Evolutionary conservation across 345 rosid species (phyloP).

Genomic region (Kernera saxatilis): DNA sequence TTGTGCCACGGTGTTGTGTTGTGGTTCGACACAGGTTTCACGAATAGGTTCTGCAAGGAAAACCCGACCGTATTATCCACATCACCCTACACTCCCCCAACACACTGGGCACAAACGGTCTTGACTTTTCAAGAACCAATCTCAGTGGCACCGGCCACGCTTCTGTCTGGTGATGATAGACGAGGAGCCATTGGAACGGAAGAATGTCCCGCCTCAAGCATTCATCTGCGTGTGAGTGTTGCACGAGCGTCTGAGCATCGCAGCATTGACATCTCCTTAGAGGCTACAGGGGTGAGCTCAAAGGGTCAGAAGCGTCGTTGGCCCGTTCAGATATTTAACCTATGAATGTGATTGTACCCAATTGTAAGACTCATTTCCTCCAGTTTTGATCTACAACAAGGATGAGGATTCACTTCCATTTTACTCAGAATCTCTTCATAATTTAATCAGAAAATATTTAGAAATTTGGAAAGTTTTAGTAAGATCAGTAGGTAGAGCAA

Average conservation of each 20-base stretch:
- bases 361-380: not conserved
- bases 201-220: constrained; percentile 53
- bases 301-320: constrained; percentile 52
- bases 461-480: not conserved
- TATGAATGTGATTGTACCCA: constrained; percentile 33
- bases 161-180: constrained; percentile 27
- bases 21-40: constrained; percentile 94
- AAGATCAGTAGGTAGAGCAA: not conserved
- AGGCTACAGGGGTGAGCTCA: constrained; percentile 45
- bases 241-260: constrained; percentile 75
- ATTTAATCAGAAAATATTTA: not conserved
- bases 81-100: constrained; percentile 72
- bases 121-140: constrained; percentile 79
- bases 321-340: constrained; percentile 78
- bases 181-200: constrained; percentile 45
- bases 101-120: constrained; percentile 93
- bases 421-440: not conserved
- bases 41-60: constrained; percentile 85
- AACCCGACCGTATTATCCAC: constrained; percentile 68
- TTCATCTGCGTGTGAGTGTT: constrained; percentile 71
- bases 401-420: not conserved
- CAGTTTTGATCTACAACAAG: not conserved
- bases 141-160: constrained; percentile 48
- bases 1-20: constrained; percentile 71
- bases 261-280: constrained; percentile 78